Evolutionary conservation across 2,329 filamentous ascomycete species (phyloP).

Genomic region (Colletotrichum cereale): DNA sequence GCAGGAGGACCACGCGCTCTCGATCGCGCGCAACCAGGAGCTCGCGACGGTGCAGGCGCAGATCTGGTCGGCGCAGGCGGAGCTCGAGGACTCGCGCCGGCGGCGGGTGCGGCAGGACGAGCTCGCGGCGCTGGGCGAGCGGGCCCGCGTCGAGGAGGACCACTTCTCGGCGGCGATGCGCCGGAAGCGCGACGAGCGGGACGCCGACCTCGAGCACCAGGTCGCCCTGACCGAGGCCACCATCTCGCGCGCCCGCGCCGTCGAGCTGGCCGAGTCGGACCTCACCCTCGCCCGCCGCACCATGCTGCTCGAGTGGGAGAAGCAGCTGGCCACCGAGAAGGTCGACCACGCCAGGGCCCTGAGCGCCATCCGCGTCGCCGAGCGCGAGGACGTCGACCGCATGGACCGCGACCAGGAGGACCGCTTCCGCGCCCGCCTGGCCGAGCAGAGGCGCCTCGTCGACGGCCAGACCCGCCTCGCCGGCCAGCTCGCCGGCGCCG

Average conservation of each 20-base stretch:
- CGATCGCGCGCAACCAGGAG: constrained; percentile 63
- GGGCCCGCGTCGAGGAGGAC: constrained; percentile 62
- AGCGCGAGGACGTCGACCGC: constrained; percentile 64
- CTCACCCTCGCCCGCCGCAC: constrained; percentile 58
- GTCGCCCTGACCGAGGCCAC: constrained; percentile 60
- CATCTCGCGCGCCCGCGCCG: constrained; percentile 56
- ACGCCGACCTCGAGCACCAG: constrained; percentile 59
- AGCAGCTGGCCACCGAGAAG: constrained; percentile 58
- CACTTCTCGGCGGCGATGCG: constrained; percentile 53
- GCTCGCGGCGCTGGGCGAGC: constrained; percentile 56
- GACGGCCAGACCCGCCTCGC: constrained; percentile 58
- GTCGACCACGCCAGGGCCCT: constrained; percentile 63
- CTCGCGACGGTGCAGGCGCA: constrained; percentile 64
- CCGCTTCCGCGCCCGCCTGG: constrained; percentile 59
- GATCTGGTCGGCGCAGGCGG: constrained; percentile 61
- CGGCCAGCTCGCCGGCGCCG: constrained; percentile 48
- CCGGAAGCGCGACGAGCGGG: constrained; percentile 52
- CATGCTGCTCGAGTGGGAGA: constrained; percentile 63
- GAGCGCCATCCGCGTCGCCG: constrained; percentile 61
- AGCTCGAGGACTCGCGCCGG: constrained; percentile 65
- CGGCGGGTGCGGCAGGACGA: constrained; percentile 61
- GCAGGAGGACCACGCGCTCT: constrained; percentile 61
- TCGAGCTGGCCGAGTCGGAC: constrained; percentile 62
- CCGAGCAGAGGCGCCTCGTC: constrained; percentile 65
- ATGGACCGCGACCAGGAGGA: constrained; percentile 61